Percentiles rank a stretch among this genome's conserved stretches.
phyloP scores from a whole-genome alignment of 345 rosid species.

The Brassica napus region DNA sequence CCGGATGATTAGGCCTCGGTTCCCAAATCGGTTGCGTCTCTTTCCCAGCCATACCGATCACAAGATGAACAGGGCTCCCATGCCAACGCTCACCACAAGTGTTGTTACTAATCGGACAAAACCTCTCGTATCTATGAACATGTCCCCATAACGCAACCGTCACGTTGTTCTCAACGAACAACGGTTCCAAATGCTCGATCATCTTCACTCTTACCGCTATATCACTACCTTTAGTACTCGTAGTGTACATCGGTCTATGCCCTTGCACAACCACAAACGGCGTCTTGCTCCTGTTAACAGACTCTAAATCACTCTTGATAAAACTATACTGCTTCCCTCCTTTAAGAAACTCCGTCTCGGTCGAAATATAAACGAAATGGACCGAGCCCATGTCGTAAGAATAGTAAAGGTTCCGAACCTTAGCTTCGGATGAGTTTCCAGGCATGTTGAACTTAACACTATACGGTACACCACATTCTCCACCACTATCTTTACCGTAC shows the following conservation, averaged over 20 bases:
- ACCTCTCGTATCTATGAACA: conserved; percentile 90
- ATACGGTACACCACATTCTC: conserved; percentile 93
- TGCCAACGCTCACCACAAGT: conserved; percentile 63
- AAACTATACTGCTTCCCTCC: conserved; percentile 77
- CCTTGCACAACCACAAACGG: conserved; percentile 85
- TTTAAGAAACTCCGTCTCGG: conserved; percentile 78
- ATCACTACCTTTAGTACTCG: conserved; percentile 64
- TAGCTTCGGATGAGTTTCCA: conserved; percentile 75
- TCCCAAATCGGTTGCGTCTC: conserved; percentile 89
- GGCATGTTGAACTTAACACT: conserved; percentile 91
- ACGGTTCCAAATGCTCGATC: conserved; percentile 82
- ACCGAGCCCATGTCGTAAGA: conserved; percentile 72
- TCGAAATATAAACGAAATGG: conserved; percentile 80
- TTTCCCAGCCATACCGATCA: conserved; percentile 96
- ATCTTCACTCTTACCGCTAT: conserved; percentile 55
- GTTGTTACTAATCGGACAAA: conserved; percentile 80
- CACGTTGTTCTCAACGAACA: conserved; percentile 68
- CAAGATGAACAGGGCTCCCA: conserved; percentile 75
- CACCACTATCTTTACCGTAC: conserved; percentile 85
- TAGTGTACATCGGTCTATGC: conserved; percentile 95
- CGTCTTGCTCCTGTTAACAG: conserved; percentile 70
- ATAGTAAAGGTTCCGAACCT: conserved; percentile 78
- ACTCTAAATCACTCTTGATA: conserved; percentile 71
- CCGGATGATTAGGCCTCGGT: conserved; percentile 69
- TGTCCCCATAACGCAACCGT: conserved; percentile 95